Percentiles rank a stretch among this genome's conserved stretches.
phyloP scores from a whole-genome alignment of 805 yeast species.

The Saccharomycopsis vini region DNA sequence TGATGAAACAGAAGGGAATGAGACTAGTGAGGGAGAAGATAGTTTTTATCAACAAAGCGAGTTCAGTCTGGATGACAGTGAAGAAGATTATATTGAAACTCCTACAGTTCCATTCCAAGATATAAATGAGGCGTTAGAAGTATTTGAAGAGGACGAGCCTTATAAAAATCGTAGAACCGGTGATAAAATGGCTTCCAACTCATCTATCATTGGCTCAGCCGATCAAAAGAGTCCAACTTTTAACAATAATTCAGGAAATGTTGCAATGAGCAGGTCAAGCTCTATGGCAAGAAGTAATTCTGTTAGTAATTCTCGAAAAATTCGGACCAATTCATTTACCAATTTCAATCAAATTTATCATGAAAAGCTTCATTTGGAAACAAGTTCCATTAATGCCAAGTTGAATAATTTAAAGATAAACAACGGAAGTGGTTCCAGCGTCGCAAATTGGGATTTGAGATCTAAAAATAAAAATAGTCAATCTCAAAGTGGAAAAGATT shows the following conservation, averaged over 20 bases:
- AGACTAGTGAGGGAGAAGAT: not conserved
- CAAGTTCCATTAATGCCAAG: constrained; percentile 1
- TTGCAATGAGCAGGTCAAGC: not conserved
- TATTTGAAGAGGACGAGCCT: constrained; percentile 16
- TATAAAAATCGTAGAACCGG: not conserved
- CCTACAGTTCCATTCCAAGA: constrained; percentile 16
- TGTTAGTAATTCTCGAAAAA: constrained; percentile 2
- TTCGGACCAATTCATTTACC: constrained; percentile 17
- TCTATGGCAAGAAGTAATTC: constrained; percentile 7
- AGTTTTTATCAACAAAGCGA: constrained; percentile 5
- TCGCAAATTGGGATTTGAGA: not conserved
- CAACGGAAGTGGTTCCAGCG: constrained; percentile 6
- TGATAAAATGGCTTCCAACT: too few species aligned
- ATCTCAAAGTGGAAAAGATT: too few species aligned
- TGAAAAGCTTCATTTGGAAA: constrained; percentile 15
- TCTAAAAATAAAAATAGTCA: too few species aligned
- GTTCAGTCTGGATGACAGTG: not conserved
- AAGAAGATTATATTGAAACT: constrained; percentile 17
- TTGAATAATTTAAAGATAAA: constrained; percentile 5
- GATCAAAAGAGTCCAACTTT: not conserved
- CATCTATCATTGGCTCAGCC: too few species aligned
- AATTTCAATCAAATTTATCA: constrained; percentile 16
- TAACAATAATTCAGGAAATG: not conserved
- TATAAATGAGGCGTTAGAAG: constrained; percentile 17
- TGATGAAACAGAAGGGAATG: not conserved